Evolutionary conservation across 2,329 filamentous ascomycete species (phyloP).

Genomic region (Colletotrichum orbiculare): DNA sequence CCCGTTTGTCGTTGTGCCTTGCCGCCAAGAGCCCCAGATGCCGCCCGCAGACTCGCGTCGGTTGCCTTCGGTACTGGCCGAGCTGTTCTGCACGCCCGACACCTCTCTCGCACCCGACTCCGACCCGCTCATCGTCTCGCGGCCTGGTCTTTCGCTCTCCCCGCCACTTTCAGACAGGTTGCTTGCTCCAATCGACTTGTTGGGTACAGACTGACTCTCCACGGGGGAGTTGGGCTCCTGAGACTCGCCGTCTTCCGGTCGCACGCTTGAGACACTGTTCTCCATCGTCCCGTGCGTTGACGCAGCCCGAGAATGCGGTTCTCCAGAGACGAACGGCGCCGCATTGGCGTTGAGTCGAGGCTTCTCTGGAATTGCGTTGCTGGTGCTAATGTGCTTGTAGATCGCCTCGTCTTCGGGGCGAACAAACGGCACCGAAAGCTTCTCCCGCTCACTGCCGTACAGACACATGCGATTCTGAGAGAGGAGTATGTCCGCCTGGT

Average conservation of each 20-base stretch:
- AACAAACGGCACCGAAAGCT: constrained; percentile 90
- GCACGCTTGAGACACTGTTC: constrained; percentile 41
- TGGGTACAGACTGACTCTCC: constrained; percentile 47
- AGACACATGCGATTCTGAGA: constrained; percentile 91
- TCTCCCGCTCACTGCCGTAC: constrained; percentile 87
- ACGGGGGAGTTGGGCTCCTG: constrained; percentile 49
- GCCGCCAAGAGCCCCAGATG: constrained; percentile 80
- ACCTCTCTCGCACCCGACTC: constrained; percentile 29
- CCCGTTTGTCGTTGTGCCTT: constrained; percentile 59
- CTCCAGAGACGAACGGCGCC: constrained; percentile 54
- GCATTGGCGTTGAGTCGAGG: constrained; percentile 68
- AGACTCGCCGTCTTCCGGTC: constrained; percentile 43
- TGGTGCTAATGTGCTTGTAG: constrained; percentile 82
- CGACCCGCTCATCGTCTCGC: constrained; percentile 31
- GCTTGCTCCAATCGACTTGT: constrained; percentile 48
- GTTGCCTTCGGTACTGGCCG: constrained; percentile 29
- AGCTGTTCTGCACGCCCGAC: constrained; percentile 13
- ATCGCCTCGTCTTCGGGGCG: constrained; percentile 86
- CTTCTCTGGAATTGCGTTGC: constrained; percentile 64
- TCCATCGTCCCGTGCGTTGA: constrained; percentile 36
- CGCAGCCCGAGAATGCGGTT: constrained; percentile 43
- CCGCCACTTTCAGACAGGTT: constrained; percentile 56
- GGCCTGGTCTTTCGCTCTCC: constrained; percentile 54
- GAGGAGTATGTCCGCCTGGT: constrained; percentile 91
- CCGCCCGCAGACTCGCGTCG: constrained; percentile 63